Conservation (phyloP, 2,329 filamentous ascomycete genomes). For the Anthostomella pinea region DNA sequence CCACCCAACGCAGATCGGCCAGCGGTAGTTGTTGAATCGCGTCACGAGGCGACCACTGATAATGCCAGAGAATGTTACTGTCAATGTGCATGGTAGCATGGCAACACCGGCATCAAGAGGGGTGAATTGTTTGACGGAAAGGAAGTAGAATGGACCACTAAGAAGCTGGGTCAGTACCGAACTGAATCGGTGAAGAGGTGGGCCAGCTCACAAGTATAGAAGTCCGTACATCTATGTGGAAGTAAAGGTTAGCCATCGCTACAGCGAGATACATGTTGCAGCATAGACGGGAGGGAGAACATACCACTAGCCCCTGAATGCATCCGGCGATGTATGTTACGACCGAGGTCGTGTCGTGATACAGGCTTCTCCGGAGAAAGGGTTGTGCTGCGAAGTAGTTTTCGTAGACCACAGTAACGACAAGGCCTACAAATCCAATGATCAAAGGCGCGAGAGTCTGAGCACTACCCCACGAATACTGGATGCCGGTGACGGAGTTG, state of each 20-base stretch:
- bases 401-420: conserved; percentile 38
- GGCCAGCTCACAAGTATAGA: conserved; percentile 24
- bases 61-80: conserved; percentile 31
- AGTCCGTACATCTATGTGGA: conserved; percentile 20
- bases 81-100: conserved; percentile 32
- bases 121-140: conserved; percentile 31
- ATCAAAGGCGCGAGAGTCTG: conserved; percentile 42
- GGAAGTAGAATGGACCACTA: conserved; percentile 36
- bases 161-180: conserved; percentile 2
- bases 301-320: conserved; percentile 34
- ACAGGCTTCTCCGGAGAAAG: conserved; percentile 32
- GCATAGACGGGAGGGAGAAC: conserved; percentile 11
- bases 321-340: conserved; percentile 31
- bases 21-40: conserved; percentile 34
- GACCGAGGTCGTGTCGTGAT: conserved; percentile 27
- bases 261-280: background rate
- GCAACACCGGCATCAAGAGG: conserved; percentile 33
- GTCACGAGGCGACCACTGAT: conserved; percentile 27
- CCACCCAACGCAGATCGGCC: conserved; percentile 39
- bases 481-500: conserved; percentile 22
- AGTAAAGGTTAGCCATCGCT: conserved; percentile 8
- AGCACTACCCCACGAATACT: conserved; percentile 40
- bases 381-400: conserved; percentile 29
- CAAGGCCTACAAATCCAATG: conserved; percentile 39
- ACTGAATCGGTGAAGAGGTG: no score